Evolutionary conservation across 164 flowering plant species (phyloP), one percentile per base, ranked within the genome.

Genomic region (Protea cynaroides): DNA sequence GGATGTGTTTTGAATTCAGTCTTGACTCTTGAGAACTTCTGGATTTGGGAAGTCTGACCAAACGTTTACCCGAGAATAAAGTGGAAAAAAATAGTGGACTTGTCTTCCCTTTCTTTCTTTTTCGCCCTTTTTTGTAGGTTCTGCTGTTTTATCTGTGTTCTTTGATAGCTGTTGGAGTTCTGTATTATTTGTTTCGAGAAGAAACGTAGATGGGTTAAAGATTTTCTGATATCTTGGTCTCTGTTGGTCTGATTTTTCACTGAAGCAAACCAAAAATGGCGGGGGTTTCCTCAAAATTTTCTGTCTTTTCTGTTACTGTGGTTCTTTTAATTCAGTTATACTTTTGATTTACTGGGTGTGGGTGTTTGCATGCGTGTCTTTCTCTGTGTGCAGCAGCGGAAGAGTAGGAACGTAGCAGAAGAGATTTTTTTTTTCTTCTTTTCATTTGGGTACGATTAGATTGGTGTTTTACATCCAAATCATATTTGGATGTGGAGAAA

Each of bases 401-500:
- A 47, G 44, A 59, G 24, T 63, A 63, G 51, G 36, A 23, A 56
- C 51, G 64, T 8, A 37, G 62, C 34, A 29, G 34, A 29, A 40
- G 46, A 40, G 46, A 15, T 18, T 49, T 49, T 18, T 12, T 14
- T n/a, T n/a, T n/a, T n/a, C n/a, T n/a, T n/a, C n/a, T n/a, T n/a
- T 49, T 44, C 25, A 19, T 63, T 55, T 62, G 25, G 38, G 65
- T 46, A 56, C 10, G 8, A 7, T 53, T 44, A 58, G 62, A 61
- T 19, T 67, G 52, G 7, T 59, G 56, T 66, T 0, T 3, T 44
- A 40, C 56, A 62, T 68, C 73, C 64, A 29, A 29, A 29, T 29
- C 2, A 3, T 29, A 58, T 68, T 14, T 74, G 76, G 76, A 85
- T 82, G 87, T 69, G 79, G 83, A 73, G 73, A 70, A 63, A 61